A percentile compares a stretch with the other conserved stretches of the same genome.
Conservation (phyloP, 2,329 filamentous ascomycete genomes). For the Sporothrix pseudoabietina region DNA sequence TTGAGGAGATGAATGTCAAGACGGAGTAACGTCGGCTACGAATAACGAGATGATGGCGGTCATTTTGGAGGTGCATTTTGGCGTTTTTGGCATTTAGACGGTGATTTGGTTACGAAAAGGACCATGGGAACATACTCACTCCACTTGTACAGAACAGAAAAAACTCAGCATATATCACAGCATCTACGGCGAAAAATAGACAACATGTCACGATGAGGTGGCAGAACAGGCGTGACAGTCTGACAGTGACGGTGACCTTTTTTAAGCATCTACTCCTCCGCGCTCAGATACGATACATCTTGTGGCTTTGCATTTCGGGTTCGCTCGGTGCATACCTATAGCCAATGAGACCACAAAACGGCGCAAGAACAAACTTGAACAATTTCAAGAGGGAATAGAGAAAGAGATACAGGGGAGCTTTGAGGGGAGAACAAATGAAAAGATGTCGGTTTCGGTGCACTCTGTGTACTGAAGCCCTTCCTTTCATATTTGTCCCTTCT, state of each 20-base stretch:
- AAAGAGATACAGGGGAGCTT: not conserved
- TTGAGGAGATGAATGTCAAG: slow-evolving; percentile 73
- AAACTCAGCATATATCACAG: slow-evolving; percentile 21
- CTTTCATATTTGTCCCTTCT: not conserved
- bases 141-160: slow-evolving; percentile 26
- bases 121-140: not conserved
- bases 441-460: not conserved
- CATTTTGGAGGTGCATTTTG: slow-evolving; percentile 3
- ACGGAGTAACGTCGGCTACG: slow-evolving; percentile 38
- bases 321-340: slow-evolving; percentile 45
- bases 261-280: slow-evolving; percentile 34
- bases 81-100: slow-evolving; percentile 27
- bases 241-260: not conserved
- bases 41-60: not conserved
- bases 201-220: not conserved
- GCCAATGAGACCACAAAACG: slow-evolving; percentile 60
- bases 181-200: slow-evolving; percentile 24
- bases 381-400: slow-evolving; percentile 15
- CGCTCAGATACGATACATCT: slow-evolving; percentile 69
- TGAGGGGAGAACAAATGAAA: not conserved
- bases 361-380: slow-evolving; percentile 57
- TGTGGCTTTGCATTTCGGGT: slow-evolving; percentile 44
- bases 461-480: slow-evolving; percentile 2
- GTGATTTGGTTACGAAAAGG: not conserved
- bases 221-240: not conserved